Percentiles rank a stretch among this genome's conserved stretches.
Conservation (phyloP, 257 asterid species). For the Solanum chmielewskii region DNA sequence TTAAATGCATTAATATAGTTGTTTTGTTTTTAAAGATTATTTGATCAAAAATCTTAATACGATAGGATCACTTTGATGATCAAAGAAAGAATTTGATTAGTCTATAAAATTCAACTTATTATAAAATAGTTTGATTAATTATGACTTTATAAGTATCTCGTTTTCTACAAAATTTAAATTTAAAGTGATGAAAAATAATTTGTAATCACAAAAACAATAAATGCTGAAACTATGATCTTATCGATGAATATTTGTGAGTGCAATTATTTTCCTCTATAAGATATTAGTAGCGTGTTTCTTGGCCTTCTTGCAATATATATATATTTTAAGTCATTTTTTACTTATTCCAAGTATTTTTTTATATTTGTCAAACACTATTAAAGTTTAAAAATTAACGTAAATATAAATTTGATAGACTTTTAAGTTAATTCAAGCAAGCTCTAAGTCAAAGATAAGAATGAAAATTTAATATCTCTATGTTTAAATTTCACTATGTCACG, state of each 20-base stretch:
- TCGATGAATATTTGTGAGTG: neutral
- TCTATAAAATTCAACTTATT: neutral
- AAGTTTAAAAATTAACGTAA: no score
- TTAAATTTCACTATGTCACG: neutral
- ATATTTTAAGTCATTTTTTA: no score
- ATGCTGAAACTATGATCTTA: no score
- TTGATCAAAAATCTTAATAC: no score
- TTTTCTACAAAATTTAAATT: no score
- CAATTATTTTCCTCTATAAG: no score
- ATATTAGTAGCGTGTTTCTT: neutral
- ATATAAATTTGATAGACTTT: no score
- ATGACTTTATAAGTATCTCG: neutral
- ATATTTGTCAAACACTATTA: no score
- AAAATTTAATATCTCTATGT: no score
- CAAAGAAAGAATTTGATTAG: neutral
- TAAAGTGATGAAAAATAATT: neutral
- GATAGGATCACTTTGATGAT: neutral
- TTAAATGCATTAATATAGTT: neutral
- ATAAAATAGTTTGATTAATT: neutral
- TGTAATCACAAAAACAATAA: neutral
- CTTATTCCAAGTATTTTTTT: no score
- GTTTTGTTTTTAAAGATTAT: neutral
- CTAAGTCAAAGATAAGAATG: neutral
- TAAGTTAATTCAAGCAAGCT: rapidly evolving
- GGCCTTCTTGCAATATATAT: neutral